Evolutionary conservation across 805 yeast species (phyloP).

Genomic region (Zygoascus flipseniorum): DNA sequence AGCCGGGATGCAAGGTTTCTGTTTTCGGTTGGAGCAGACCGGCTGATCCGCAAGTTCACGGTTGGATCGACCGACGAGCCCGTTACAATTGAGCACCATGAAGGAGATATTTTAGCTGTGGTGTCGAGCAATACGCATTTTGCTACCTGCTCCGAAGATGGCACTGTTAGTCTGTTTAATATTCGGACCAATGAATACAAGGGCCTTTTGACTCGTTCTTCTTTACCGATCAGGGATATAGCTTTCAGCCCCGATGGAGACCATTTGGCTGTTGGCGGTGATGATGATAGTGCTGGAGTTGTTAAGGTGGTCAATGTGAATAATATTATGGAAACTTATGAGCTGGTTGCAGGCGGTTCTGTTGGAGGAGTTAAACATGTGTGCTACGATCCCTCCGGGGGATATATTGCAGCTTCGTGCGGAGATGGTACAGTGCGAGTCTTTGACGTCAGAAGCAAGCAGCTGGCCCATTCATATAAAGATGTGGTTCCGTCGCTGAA

Average conservation of each 20-base stretch:
- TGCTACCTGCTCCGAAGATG: constrained; percentile 39
- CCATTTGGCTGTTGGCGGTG: constrained; percentile 30
- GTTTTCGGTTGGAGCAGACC: constrained; percentile 29
- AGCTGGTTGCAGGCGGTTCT: constrained; percentile 25
- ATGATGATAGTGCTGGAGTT: constrained; percentile 20
- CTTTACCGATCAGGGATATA: constrained; percentile 28
- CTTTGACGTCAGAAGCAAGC: constrained; percentile 20
- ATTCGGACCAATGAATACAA: constrained; percentile 20
- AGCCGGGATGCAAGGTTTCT: constrained; percentile 26
- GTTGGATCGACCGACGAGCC: constrained; percentile 27
- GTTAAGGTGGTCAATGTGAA: constrained; percentile 24
- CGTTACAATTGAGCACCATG: constrained; percentile 23
- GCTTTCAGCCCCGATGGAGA: constrained; percentile 28
- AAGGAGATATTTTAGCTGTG: constrained; percentile 19
- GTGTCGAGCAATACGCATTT: constrained; percentile 23
- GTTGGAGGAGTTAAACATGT: constrained; percentile 40
- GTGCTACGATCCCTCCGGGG: constrained; percentile 30
- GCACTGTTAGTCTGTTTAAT: constrained; percentile 27
- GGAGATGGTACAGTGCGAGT: constrained; percentile 29
- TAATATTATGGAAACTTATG: constrained; percentile 32
- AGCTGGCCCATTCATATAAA: constrained; percentile 13
- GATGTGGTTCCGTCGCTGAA: constrained; percentile 23
- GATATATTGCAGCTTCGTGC: constrained; percentile 23
- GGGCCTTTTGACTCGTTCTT: constrained; percentile 20
- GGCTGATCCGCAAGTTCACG: constrained; percentile 26